These are phyloP conservation scores for Fraxinus greggii DNA, from an alignment of 305 asterid species.

Conservation along the genomic window DNA sequence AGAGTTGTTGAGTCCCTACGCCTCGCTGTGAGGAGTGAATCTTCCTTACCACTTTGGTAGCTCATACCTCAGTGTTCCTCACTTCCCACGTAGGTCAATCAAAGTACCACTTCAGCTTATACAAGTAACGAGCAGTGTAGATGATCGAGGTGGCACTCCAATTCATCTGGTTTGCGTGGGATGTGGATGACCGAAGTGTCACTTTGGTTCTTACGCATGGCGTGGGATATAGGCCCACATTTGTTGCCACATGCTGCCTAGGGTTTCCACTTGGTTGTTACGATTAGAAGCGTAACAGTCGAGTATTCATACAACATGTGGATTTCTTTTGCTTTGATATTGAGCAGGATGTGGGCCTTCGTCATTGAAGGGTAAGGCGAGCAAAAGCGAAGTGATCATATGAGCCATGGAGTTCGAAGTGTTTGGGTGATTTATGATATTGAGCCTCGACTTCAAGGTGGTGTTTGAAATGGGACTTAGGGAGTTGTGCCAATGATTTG, in stretches of 20 bases:
- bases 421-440: too few species aligned
- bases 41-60: background rate
- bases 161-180: background rate
- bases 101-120: background rate
- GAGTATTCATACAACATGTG: background rate
- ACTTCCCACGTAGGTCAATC: background rate
- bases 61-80: background rate
- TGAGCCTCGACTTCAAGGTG: too few species aligned
- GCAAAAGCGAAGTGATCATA: too few species aligned
- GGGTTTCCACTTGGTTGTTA: background rate
- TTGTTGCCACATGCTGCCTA: background rate
- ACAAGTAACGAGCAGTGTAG: background rate
- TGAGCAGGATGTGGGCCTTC: too few species aligned
- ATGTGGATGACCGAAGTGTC: background rate
- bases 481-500: too few species aligned
- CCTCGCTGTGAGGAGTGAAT: background rate
- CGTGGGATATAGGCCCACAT: background rate
- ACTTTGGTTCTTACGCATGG: background rate
- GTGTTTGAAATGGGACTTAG: too few species aligned
- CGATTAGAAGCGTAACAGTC: background rate
- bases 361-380: too few species aligned
- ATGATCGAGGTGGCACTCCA: background rate
- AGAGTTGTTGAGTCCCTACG: background rate
- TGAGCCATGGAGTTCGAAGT: too few species aligned
- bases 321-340: too few species aligned